A percentile compares a stretch with the other conserved stretches of the same genome.
Conservation (phyloP, 495 filamentous ascomycete genomes). For the Bacidia rubella region DNA sequence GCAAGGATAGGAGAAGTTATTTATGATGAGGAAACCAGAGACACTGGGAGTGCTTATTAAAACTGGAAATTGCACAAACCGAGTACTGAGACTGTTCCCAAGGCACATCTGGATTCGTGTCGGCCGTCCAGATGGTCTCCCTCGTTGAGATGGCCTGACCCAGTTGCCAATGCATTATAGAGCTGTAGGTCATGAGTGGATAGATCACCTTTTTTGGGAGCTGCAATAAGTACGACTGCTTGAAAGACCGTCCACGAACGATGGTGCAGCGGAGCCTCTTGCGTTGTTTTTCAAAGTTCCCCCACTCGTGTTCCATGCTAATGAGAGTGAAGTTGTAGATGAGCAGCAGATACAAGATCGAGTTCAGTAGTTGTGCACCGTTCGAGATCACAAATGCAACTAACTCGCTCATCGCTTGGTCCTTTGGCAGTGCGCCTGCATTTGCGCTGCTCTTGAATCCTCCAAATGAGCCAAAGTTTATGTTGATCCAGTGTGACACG, state of each 20-base stretch:
- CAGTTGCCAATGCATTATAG: too few species aligned
- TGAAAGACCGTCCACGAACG: not conserved
- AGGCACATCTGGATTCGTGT: too few species aligned
- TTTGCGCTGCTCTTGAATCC: constrained; percentile 2
- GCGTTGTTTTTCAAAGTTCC: not conserved
- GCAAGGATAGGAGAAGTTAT: too few species aligned
- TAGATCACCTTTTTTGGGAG: not conserved
- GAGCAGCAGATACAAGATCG: constrained; percentile 5
- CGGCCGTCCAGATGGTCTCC: too few species aligned
- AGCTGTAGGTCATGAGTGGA: too few species aligned
- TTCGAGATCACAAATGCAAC: constrained; percentile 6
- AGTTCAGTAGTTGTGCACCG: constrained; percentile 5
- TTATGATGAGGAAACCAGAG: too few species aligned
- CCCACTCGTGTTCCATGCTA: constrained; percentile 10
- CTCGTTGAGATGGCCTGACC: too few species aligned
- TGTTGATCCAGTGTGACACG: too few species aligned
- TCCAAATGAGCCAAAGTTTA: constrained; percentile 5
- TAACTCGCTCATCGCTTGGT: constrained; percentile 1
- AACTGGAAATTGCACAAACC: too few species aligned
- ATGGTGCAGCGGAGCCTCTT: constrained; percentile 3
- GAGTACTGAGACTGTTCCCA: too few species aligned
- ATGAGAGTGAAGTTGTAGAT: constrained; percentile 9
- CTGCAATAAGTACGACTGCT: constrained; percentile 3
- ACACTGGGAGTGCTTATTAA: too few species aligned
- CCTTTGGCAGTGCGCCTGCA: not conserved